Base-by-base conservation (phyloP, 768 basidiomycete genomes). In the Amanita inopinata region DNA sequence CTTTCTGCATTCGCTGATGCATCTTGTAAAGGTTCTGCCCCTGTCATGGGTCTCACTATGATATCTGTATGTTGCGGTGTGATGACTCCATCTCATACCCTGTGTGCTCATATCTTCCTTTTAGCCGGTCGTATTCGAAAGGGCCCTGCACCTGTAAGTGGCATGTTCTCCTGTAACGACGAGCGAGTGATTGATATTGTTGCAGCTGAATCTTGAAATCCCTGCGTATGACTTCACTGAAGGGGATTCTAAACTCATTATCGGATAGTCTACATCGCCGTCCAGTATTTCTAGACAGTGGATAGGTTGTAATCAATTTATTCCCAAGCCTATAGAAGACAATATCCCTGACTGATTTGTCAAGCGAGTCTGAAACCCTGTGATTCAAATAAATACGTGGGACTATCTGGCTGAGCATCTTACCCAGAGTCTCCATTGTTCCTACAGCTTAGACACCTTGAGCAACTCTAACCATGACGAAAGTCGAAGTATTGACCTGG, bases 1-100 rank as follows among this genome's bases (percentile, higher is more conserved):
- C 32, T 19, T 32, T 49, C 9, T 24, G 25, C n/a, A 10, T 43
- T 9, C 23, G 15, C 28, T 40, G 41, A 33, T 33, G 8, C 15
- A 6, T 15, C 22, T 38, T 22, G 19, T 43, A 5, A 33, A 82
- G 80, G 80, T 90, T 94, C 81, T 94, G 92, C 73, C 92, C 93
- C 40, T 97, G 94, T 72, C 94, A 98, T 63, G 96, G 94, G 59
- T 98, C 94, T 40, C 94, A 99, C 59, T 93, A 92, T 57, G 92
- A 97, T 64, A 96, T 96, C 46, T 94, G 85, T 88, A 54, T 48
- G 84, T 50, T 25, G 19, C n/a, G n/a, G n/a, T 38, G 41, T 36
- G 2, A 24, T 28, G 27, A n/a, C 18, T 15, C 22, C 41, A 27
- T 12, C 30, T n/a, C 32, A 30, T 38, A 8, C 49, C 15, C 36